Percentiles rank a stretch among this genome's conserved stretches.
Evolutionary conservation across 2,329 filamentous ascomycete species (phyloP).

Genomic region (Ophiocordyceps unilateralis): DNA sequence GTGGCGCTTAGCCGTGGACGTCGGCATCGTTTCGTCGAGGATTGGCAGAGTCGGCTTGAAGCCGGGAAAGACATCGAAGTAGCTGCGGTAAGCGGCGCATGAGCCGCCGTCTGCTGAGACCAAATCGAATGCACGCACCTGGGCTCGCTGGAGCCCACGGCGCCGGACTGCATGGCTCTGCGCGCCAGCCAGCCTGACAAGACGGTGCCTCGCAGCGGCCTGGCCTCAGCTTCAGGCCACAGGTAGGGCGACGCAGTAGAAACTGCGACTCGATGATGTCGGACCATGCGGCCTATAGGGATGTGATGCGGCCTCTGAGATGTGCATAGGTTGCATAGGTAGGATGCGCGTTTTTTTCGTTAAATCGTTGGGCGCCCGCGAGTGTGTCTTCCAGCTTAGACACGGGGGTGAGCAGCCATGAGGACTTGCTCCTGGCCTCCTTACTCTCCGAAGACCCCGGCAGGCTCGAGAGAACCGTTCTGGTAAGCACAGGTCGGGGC

Average conservation of each 20-base stretch:
- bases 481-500: background rate
- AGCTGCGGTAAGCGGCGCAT: slow-evolving; percentile 7
- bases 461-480: background rate
- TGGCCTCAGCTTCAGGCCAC: background rate
- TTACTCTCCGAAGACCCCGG: background rate
- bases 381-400: no score
- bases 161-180: slow-evolving; percentile 1
- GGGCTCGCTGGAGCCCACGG: slow-evolving; percentile 3
- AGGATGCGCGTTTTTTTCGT: no score
- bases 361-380: no score
- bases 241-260: background rate
- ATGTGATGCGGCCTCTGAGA: background rate
- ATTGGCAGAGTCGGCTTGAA: slow-evolving; percentile 5
- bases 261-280: background rate
- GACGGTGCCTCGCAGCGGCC: background rate
- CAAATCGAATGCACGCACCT: slow-evolving; percentile 7
- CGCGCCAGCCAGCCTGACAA: slow-evolving; percentile 7
- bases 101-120: background rate
- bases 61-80: slow-evolving; percentile 13
- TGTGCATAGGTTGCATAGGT: background rate
- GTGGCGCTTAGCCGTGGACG: background rate
- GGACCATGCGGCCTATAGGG: background rate
- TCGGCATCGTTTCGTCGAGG: slow-evolving; percentile 5
- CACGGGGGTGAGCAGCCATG: no score
- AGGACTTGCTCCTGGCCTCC: background rate